Conservation (phyloP, 257 asterid genomes). For the Petunia axillaris region DNA sequence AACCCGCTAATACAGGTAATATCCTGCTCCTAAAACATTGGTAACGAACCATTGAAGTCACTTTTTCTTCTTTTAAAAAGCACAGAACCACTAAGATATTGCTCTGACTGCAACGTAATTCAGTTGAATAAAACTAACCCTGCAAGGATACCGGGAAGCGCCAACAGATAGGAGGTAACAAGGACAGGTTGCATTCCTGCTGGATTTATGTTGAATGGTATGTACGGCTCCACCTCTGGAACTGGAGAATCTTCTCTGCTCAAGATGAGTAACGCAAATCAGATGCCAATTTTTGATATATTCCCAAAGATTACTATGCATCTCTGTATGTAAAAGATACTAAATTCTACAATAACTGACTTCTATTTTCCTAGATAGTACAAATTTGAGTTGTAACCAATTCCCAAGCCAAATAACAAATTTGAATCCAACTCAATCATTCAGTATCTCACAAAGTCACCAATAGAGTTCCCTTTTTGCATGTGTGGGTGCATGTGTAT, state of each 20-base stretch:
- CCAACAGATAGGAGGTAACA: conserved; percentile 91
- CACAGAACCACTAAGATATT: conserved; percentile 1
- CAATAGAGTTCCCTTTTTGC: conserved; percentile 3
- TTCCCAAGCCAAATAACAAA: conserved; percentile 20
- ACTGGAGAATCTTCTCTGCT: conserved; percentile 83
- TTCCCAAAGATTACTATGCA: neutral
- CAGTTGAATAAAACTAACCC: conserved; percentile 47
- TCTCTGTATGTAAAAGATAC: neutral
- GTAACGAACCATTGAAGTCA: conserved; percentile 14
- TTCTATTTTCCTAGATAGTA: neutral
- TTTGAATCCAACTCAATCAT: neutral
- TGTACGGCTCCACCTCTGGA: conserved; percentile 96
- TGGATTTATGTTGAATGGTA: conserved; percentile 99
- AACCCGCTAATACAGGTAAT: neutral
- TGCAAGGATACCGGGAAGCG: conserved; percentile 89
- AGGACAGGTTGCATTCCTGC: conserved; percentile 99
- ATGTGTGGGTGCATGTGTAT: neutral
- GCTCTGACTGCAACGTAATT: neutral
- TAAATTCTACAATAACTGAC: neutral
- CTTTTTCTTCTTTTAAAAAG: neutral
- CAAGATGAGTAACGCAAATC: conserved; percentile 32
- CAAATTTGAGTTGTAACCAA: neutral
- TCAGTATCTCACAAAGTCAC: conserved; percentile 15
- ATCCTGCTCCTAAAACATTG: conserved; percentile 6
- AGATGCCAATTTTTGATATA: conserved; percentile 17